phyloP scores from a whole-genome alignment of 177 flowering plant genomes.

The Tripterygium wilfordii region DNA sequence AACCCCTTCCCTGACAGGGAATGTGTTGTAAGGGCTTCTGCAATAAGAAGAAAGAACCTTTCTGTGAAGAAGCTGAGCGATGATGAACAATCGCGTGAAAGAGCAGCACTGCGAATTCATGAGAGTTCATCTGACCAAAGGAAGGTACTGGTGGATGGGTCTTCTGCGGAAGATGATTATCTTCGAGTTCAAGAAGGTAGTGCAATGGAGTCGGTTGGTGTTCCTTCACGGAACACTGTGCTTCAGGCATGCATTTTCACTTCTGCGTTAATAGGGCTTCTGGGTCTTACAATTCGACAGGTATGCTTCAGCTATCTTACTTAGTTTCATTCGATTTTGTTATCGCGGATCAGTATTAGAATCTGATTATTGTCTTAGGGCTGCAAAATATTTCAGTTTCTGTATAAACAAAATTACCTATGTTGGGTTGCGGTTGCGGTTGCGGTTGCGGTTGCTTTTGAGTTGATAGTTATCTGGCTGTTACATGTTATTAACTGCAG shows the following conservation, averaged over 20 bases:
- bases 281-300: constrained; percentile 70
- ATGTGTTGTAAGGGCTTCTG: constrained; percentile 28
- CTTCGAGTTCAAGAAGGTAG: too few relatives aligned
- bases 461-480: too few relatives aligned
- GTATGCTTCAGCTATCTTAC: constrained; percentile 20
- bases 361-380: too few relatives aligned
- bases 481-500: constrained; percentile 28
- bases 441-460: too few relatives aligned
- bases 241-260: constrained; percentile 78
- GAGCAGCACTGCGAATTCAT: constrained; percentile 7
- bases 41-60: constrained; percentile 35
- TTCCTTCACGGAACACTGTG: constrained; percentile 52
- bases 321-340: background rate
- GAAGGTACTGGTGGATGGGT: constrained; percentile 10
- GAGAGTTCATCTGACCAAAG: constrained; percentile 12
- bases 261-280: constrained; percentile 54
- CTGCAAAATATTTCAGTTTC: too few relatives aligned
- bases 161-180: constrained; percentile 14
- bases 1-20: too few relatives aligned
- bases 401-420: too few relatives aligned
- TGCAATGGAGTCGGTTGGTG: too few relatives aligned
- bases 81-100: constrained; percentile 16
- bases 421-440: too few relatives aligned
- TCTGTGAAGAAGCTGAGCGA: constrained; percentile 32
- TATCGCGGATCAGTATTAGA: too few relatives aligned